Evolutionary conservation across 2,329 filamentous ascomycete genomes (phyloP), one percentile per base, ranked within the genome.

Genomic region (Sarocladiaceae sp.): DNA sequence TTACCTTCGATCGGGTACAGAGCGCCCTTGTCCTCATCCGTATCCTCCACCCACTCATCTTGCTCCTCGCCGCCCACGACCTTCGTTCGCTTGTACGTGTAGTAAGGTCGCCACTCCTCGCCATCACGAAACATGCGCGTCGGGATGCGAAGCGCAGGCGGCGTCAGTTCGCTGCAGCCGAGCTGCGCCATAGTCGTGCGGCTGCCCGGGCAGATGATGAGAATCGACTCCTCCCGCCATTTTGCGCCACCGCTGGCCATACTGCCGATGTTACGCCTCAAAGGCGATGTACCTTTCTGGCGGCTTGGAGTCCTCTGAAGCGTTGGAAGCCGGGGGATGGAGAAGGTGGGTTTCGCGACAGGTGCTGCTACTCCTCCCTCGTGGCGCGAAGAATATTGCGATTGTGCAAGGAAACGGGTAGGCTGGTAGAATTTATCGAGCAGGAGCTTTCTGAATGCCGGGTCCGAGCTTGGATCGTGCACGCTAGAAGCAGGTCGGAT

Each of bases 91-190:
- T 73, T 82, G 44, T 82, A 85, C 20, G 93, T 85, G 58, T 86
- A 83, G 56, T 88, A 85, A 2, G 91, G 89, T 58, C 72, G 63
- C 69, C 74, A 81, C 24, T 91, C 85, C 59, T 80, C 89, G 59
- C 85, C 82, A 47, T 94, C 89, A 53, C 82, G 80, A 44, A 97
- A 98, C 89, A 98, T 95, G 69, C 93, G 85, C 65, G 91, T 96
- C 24, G 86, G 82, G 53, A 97, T 78, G 53, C 89, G 86, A 62
- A 87, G 79, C 50, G 82, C 77, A n/a, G 93, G 88, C 33, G 89
- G 90, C 27, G 90, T 95, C 63, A 97, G 83, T 70, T 96, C 90
- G 55, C 82, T 83, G 55, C 93, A 84, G 43, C 90, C 90, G 32
- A 95, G 78, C 74, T 95, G 89, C 53, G 89, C 90, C 69, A 95